Evolutionary conservation across 176 grass and related monocot species (phyloP), one percentile per base, ranked within the genome.

Genomic region (Miscanthus lutarioriparius): DNA sequence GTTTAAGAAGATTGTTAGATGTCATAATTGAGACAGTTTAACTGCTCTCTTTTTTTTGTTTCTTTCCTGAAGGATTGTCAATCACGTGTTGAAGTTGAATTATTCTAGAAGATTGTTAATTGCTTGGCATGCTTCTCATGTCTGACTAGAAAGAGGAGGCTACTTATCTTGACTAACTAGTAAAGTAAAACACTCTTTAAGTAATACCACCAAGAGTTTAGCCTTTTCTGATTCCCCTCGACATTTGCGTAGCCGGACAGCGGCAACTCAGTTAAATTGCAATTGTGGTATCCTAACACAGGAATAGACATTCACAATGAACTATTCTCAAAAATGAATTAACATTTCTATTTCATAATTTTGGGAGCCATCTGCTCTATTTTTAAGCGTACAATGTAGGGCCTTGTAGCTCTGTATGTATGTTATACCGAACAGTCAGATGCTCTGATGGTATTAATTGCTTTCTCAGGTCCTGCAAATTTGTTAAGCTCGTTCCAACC

Each of bases 401-500:
- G 8, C 37, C 35, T 28, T 80, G 10, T 81, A 80, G 68, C 25
- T 68, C 61, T 80, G 15, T 69, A 9, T 4, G 17, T 30, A 77
- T 38, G 30, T 64, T 83, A 35, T 53, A 64, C 79, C 25, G 20
- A 83, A 77, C 14, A 66, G 64, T 72, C 30, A 83, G 56, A 54
- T 73, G 41, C 33, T 54, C 13, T 30, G 22, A 39, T 13, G 58
- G 35, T 47, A 88, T 67, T 59, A 61, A 68, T 84, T 84, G 27
- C 26, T 20, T 70, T 39, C 16, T 19, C 33, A 53, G 58, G 1
- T 71, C 33, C 1, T 67, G 39, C 16, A 8, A 1, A 59, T 68
- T 27, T 79, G 30, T 79, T 87, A 67, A 72, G 3, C 26, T 66
- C 3, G 10, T 23, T 61, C 40, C 8, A 5, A 47, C 13, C 11